Conservation (phyloP, 2,329 filamentous ascomycete species). For the Colletotrichum sp. region DNA sequence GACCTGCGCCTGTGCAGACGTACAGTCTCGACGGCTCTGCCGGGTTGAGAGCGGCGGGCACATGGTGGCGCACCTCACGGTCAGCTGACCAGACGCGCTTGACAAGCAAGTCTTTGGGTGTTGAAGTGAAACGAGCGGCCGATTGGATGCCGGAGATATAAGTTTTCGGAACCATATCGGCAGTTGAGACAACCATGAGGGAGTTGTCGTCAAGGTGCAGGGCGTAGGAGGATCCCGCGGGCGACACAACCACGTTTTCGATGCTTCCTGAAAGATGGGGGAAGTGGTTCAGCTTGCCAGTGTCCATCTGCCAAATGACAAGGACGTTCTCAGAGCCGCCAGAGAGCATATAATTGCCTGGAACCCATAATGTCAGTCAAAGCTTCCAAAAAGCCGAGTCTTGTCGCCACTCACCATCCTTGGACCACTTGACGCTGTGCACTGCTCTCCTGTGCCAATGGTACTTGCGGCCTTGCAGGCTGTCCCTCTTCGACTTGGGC, state of each 20-base stretch:
- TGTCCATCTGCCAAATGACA: conserved; percentile 93
- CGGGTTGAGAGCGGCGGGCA: conserved; percentile 68
- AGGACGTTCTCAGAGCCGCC: conserved; percentile 89
- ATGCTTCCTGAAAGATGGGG: conserved; percentile 90
- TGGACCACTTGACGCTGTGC: conserved; percentile 86
- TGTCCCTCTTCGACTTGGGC: conserved; percentile 45
- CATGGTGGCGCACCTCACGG: conserved; percentile 48
- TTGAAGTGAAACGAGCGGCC: conserved; percentile 52
- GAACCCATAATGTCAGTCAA: conserved; percentile 31
- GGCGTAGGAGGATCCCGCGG: conserved; percentile 79
- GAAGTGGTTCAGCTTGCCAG: conserved; percentile 78
- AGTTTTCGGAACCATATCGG: conserved; percentile 82
- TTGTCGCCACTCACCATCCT: conserved; percentile 70
- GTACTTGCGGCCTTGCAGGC: conserved; percentile 66
- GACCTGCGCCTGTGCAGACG: conserved; percentile 68
- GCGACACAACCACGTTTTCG: conserved; percentile 83
- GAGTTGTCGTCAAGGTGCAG: conserved; percentile 92
- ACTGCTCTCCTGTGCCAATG: conserved; percentile 94
- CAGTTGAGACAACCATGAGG: conserved; percentile 85
- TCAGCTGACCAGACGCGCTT: conserved; percentile 52
- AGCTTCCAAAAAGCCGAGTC: neutral
- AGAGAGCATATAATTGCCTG: conserved; percentile 92
- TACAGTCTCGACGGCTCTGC: conserved; percentile 66
- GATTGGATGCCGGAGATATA: conserved; percentile 85
- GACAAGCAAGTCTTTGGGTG: conserved; percentile 57